Evolutionary conservation across 2,329 filamentous ascomycete species (phyloP), one percentile per base, ranked within the genome.

Genomic region (Colletotrichum sp.): DNA sequence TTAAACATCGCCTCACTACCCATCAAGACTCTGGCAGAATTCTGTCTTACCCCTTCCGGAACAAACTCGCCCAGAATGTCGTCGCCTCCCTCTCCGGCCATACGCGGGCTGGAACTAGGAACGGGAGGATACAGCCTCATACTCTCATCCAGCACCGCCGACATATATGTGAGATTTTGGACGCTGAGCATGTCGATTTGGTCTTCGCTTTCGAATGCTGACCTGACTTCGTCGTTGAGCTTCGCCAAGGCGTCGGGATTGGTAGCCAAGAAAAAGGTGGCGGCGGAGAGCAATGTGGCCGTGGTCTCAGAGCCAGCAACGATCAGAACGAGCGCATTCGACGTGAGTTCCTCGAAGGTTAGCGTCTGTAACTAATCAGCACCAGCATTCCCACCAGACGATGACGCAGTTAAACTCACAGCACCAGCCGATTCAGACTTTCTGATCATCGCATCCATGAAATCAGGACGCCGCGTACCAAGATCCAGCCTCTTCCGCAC

Each of bases 131-230:
- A 88, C 18, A 86, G 76, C 15, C 88, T 81, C 59, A 89, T 79
- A 4, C 79, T 80, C 79, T 89, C 88, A 2, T 87, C 81, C 15
- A 89, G 76, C 44, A 80, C 82, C 2, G 86, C 87, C 13, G 82
- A 78, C 63, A 88, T 80, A 62, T 87, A 88, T 1, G 79, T 69
- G 0, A 87, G 79, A 9, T 79, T 76, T 52, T 80, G 76, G 5
- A 83, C 80, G 6, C 80, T 80, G 2, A 78, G 72, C 24, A 85
- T 77, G 9, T 79, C 82, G 67, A 88, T 87, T 8, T 87, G 83
- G 1, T 83, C 80, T 28, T 84, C 81, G 0, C 62, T 77, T 4
- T 77, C 64, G 69, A 87, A 87, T 1, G 80, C 30, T 0, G 79
- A 76, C 3, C 85, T 83, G 5, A 88, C 79, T 77, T 89, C 88